Conservation (phyloP, 345 rosid genomes). For the Brassica juncea region DNA sequence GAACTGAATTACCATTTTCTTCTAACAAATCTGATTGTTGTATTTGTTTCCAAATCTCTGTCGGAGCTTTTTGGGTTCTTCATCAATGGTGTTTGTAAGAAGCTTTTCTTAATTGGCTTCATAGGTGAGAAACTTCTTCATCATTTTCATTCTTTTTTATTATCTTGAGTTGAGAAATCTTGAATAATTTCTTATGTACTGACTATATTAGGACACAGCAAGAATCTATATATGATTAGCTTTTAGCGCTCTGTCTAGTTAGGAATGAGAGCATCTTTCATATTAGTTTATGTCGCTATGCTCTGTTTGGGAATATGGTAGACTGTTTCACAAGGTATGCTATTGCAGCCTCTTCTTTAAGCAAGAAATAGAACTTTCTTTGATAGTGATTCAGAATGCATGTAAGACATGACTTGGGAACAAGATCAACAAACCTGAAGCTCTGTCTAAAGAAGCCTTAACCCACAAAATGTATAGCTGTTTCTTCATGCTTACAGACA, state of each 20-base stretch:
- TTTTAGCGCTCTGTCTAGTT: neutral
- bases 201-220: neutral
- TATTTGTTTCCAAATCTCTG: neutral
- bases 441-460: no score
- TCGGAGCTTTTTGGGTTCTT: constrained; percentile 6
- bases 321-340: neutral
- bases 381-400: constrained; percentile 83
- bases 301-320: neutral
- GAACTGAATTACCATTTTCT: no score
- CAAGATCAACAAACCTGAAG: no score
- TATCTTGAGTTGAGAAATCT: no score
- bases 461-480: no score
- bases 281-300: neutral
- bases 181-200: no score
- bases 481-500: constrained; percentile 48
- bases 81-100: constrained; percentile 61
- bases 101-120: constrained; percentile 75
- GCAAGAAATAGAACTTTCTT: constrained; percentile 84
- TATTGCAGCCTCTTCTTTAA: constrained; percentile 71
- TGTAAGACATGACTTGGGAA: constrained; percentile 46
- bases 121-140: constrained; percentile 45
- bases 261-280: neutral
- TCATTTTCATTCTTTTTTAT: no score
- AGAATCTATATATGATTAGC: neutral
- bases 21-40: constrained; percentile 1